Evolutionary conservation across 805 yeast species (phyloP).

Genomic region (Brettanomyces nanus): DNA sequence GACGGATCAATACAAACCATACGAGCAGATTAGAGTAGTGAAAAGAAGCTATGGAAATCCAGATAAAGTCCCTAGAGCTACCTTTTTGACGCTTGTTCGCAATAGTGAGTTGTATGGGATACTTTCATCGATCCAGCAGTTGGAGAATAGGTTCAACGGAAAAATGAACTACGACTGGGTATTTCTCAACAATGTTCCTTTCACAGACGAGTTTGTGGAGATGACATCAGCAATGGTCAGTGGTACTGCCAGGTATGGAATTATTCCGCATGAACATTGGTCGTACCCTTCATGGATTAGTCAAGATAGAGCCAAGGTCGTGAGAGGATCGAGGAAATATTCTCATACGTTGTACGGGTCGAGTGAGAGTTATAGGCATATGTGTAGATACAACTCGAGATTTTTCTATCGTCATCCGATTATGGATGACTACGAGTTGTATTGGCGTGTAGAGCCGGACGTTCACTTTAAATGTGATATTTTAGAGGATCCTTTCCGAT

Average conservation of each 20-base stretch:
- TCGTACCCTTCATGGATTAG: constrained; percentile 42
- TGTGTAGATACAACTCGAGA: constrained; percentile 46
- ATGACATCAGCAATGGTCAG: constrained; percentile 31
- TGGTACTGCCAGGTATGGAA: constrained; percentile 38
- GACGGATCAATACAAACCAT: constrained; percentile 16
- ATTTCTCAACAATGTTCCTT: constrained; percentile 42
- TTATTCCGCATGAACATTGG: constrained; percentile 44
- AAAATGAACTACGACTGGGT: constrained; percentile 36
- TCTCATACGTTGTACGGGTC: constrained; percentile 48
- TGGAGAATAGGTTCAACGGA: constrained; percentile 33
- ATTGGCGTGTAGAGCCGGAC: constrained; percentile 57
- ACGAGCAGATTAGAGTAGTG: constrained; percentile 17
- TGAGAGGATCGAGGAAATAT: constrained; percentile 27
- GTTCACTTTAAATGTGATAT: constrained; percentile 45
- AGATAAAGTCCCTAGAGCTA: constrained; percentile 35
- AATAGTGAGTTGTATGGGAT: constrained; percentile 34
- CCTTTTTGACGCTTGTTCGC: constrained; percentile 43
- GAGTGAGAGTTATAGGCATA: constrained; percentile 63
- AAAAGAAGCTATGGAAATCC: constrained; percentile 7
- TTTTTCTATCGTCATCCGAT: constrained; percentile 51
- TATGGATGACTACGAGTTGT: constrained; percentile 44
- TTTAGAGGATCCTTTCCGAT: constrained; percentile 46
- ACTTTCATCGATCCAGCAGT: constrained; percentile 31
- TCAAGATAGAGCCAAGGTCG: constrained; percentile 29
- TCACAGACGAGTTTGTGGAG: constrained; percentile 32